These are phyloP conservation scores for Aspergillus latus DNA, from an alignment of 2,329 filamentous ascomycete genomes.

Conservation along the genomic window DNA sequence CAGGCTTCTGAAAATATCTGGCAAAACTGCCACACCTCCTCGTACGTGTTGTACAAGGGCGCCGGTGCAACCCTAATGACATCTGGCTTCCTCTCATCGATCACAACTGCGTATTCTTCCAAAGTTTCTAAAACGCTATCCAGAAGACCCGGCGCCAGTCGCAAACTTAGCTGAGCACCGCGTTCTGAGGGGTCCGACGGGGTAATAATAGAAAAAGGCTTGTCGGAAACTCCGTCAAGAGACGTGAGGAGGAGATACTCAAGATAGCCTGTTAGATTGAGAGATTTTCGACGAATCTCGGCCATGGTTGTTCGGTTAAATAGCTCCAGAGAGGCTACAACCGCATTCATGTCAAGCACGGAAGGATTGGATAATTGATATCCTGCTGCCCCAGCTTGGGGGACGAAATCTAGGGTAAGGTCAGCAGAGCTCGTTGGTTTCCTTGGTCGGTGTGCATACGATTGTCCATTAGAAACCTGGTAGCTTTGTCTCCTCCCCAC, in stretches of 20 bases:
- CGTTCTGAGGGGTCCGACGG: conserved; percentile 66
- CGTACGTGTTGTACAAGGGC: conserved; percentile 78
- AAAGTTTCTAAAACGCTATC: conserved; percentile 66
- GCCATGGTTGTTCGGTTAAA: conserved; percentile 71
- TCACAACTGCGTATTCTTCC: conserved; percentile 68
- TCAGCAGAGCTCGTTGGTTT: background rate
- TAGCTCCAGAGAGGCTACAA: conserved; percentile 70
- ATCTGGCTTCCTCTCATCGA: conserved; percentile 81
- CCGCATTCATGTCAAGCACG: conserved; percentile 72
- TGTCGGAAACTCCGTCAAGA: conserved; percentile 29
- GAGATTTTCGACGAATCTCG: conserved; percentile 67
- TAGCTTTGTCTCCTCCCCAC: conserved; percentile 79
- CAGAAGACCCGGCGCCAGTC: conserved; percentile 66
- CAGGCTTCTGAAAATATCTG: conserved; percentile 54
- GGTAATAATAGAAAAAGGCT: conserved; percentile 65
- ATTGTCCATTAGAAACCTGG: conserved; percentile 81
- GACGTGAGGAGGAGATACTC: conserved; percentile 61
- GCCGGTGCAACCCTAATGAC: conserved; percentile 82
- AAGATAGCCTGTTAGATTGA: conserved; percentile 73
- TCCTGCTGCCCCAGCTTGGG: conserved; percentile 74
- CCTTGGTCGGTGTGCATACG: conserved; percentile 28
- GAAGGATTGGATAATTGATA: conserved; percentile 86
- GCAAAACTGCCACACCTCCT: conserved; percentile 67
- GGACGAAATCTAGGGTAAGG: conserved; percentile 59
- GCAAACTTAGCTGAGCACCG: conserved; percentile 76